Evolutionary conservation across 345 rosid species (phyloP).

Genomic region (Eucalyptus caleyi): DNA sequence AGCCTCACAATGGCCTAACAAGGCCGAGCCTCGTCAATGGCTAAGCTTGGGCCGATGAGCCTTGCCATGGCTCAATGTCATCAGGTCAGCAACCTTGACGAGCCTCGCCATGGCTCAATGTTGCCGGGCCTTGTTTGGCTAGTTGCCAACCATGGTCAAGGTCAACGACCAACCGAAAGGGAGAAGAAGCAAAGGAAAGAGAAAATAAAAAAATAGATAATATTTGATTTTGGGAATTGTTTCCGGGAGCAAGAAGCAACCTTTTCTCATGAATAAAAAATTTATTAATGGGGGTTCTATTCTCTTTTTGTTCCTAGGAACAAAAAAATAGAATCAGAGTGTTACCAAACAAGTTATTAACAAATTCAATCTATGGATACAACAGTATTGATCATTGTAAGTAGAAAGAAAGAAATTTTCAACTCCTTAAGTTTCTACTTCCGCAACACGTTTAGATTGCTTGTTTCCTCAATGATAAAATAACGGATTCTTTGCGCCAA

Average conservation of each 20-base stretch:
- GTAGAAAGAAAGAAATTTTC: background rate
- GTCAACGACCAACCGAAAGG: accelerated
- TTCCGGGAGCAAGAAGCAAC: accelerated
- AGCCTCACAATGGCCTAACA: no score
- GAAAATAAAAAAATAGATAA: no score
- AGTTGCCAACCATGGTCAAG: no score
- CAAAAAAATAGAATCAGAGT: no score
- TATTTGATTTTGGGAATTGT: no score
- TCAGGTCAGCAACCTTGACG: accelerated
- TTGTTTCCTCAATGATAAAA: background rate
- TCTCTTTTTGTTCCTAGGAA: no score
- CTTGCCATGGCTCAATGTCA: no score
- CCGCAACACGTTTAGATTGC: background rate
- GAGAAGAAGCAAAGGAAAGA: no score
- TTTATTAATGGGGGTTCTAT: accelerated
- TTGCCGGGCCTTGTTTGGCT: accelerated
- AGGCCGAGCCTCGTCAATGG: accelerated
- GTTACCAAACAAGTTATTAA: background rate
- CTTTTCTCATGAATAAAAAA: no score
- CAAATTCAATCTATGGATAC: background rate
- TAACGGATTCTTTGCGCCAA: background rate
- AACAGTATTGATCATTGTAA: background rate
- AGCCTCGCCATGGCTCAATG: accelerated
- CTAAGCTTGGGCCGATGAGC: no score
- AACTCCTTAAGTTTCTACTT: background rate